Percentiles rank a stretch among this genome's conserved stretches.
Conservation (phyloP, 75 land plant genomes). For the Cryptomeria japonica region DNA sequence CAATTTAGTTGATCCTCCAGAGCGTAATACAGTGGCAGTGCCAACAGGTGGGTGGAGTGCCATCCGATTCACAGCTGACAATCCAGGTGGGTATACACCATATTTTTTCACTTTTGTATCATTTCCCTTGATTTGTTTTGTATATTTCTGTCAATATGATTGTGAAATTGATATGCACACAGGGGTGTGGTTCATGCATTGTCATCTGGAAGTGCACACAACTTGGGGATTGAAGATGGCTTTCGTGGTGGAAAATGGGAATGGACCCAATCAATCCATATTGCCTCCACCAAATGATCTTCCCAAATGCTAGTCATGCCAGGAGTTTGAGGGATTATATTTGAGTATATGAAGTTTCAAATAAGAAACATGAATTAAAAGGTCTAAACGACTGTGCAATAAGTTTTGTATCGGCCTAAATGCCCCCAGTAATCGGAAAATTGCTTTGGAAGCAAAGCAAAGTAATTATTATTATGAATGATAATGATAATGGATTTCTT, state of each 20-base stretch:
- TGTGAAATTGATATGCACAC: not conserved
- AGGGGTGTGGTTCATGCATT: conserved; percentile 49
- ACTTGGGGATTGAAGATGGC: conserved; percentile 44
- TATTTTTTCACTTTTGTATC: not conserved
- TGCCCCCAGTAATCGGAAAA: too few relatives aligned
- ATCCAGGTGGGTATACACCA: conserved; percentile 48
- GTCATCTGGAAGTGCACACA: conserved; percentile 42
- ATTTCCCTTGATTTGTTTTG: not conserved
- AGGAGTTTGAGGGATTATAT: too few relatives aligned
- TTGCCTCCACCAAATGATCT: conserved; percentile 30
- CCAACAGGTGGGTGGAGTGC: conserved; percentile 70
- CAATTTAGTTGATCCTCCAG: conserved; percentile 64
- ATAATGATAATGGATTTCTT: too few relatives aligned
- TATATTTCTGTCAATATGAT: not conserved
- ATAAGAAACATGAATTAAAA: too few relatives aligned
- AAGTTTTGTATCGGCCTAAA: too few relatives aligned
- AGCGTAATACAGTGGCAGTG: conserved; percentile 56
- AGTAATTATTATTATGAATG: too few relatives aligned
- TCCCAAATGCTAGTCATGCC: not conserved
- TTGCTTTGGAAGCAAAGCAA: too few relatives aligned
- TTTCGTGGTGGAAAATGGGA: conserved; percentile 33
- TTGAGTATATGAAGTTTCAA: too few relatives aligned
- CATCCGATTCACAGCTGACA: conserved; percentile 59
- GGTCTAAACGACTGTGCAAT: too few relatives aligned
- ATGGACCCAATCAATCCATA: conserved; percentile 14